Conservation (phyloP, 257 asterid species). For the Ophiorrhiza pumila region DNA sequence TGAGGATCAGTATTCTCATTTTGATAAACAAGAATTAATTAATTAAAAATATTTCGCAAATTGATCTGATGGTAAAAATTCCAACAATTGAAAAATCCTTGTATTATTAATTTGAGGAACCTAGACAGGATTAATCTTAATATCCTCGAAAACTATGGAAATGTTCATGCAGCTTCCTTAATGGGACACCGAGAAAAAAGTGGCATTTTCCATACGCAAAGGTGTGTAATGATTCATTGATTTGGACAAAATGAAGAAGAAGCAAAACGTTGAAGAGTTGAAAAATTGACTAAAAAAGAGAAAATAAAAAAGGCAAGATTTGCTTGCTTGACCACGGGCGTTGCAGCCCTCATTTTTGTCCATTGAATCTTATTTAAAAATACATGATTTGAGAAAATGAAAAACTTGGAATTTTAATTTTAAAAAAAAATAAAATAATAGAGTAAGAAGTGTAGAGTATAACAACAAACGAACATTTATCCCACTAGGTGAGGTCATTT, state of each 20-base stretch:
- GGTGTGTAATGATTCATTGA: constrained; percentile 24
- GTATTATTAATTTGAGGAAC: constrained; percentile 7
- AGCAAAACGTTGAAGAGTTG: constrained; percentile 6
- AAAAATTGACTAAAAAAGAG: not conserved
- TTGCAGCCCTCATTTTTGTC: constrained; percentile 19
- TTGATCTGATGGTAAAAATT: too few species aligned
- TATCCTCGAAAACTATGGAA: not conserved
- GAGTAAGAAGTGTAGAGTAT: too few species aligned
- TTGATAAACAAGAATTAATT: too few species aligned
- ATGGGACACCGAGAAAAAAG: not conserved
- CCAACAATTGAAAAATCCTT: not conserved
- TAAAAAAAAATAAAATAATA: not conserved
- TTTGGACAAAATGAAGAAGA: constrained; percentile 18
- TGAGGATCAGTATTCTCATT: too few species aligned
- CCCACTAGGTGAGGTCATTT: too few species aligned
- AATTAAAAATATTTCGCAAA: too few species aligned
- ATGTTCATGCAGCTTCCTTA: not conserved
- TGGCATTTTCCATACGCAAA: constrained; percentile 21
- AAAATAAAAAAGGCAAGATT: not conserved
- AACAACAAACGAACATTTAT: too few species aligned
- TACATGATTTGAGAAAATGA: constrained; percentile 15
- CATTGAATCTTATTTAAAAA: constrained; percentile 17
- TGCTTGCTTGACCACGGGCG: constrained; percentile 14
- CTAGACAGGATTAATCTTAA: not conserved
- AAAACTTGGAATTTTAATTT: constrained; percentile 4